phyloP scores from a whole-genome alignment of 306 rosid genomes.

The Prosopis cineraria region DNA sequence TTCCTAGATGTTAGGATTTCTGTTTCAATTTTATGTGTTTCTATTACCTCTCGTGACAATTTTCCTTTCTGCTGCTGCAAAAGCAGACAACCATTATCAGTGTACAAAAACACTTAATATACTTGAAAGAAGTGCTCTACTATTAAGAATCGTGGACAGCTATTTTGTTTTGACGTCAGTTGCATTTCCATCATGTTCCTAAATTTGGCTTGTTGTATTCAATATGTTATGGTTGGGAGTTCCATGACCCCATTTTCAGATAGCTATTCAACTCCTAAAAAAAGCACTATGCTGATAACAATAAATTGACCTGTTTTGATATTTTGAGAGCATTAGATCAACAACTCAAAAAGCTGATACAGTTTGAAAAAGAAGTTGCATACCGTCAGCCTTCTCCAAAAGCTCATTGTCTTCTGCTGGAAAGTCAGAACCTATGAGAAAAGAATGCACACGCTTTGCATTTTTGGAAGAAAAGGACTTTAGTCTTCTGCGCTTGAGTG shows the following conservation, averaged over 20 bases:
- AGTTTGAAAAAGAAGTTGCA: conserved; percentile 33
- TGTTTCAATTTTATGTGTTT: too few relatives aligned
- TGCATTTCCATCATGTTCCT: neutral
- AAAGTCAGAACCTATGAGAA: conserved; percentile 40
- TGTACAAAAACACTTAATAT: too few relatives aligned
- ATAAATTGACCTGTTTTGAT: neutral
- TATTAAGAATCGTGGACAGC: neutral
- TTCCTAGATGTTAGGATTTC: too few relatives aligned
- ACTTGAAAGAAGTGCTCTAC: too few relatives aligned
- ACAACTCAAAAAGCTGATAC: conserved; percentile 12
- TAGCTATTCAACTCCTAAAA: neutral
- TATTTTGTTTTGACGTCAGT: neutral
- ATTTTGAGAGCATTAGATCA: conserved; percentile 28
- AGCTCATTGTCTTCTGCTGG: conserved; percentile 44
- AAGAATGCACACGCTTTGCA: conserved; percentile 47
- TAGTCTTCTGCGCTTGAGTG: conserved; percentile 42
- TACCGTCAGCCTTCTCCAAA: conserved; percentile 62
- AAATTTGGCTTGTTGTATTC: neutral
- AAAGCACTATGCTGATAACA: neutral
- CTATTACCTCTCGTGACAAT: too few relatives aligned
- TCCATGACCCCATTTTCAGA: neutral
- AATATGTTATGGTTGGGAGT: neutral
- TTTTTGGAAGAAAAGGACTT: conserved; percentile 34
- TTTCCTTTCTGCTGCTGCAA: too few relatives aligned
- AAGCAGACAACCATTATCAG: too few relatives aligned